Evolutionary conservation across 257 asterid species (phyloP).

Genomic region (Marsdenia floribunda): DNA sequence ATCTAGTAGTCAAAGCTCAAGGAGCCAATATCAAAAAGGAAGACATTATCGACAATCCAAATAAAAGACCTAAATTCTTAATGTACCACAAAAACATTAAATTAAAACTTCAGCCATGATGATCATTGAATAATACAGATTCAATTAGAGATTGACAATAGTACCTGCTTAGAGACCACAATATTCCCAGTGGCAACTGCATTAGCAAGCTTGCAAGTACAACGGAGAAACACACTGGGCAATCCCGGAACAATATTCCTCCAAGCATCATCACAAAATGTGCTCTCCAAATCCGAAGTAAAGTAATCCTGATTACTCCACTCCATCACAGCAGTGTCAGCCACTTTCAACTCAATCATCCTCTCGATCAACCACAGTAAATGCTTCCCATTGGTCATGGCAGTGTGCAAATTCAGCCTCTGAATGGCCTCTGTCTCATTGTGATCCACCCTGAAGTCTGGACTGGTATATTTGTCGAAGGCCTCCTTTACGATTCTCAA

Average conservation of each 20-base stretch:
- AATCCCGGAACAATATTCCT: conserved; percentile 69
- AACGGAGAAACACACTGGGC: conserved; percentile 69
- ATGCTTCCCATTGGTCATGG: conserved; percentile 75
- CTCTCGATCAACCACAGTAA: conserved; percentile 90
- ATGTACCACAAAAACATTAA: background rate
- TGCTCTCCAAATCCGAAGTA: conserved; percentile 67
- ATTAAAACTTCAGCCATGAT: background rate
- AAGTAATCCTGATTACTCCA: conserved; percentile 83
- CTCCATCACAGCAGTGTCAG: conserved; percentile 71
- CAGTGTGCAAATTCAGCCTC: conserved; percentile 83
- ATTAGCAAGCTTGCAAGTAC: conserved; percentile 76
- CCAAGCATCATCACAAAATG: conserved; percentile 77
- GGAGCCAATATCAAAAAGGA: background rate
- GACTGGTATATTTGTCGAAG: conserved; percentile 89
- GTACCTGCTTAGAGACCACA: conserved; percentile 77
- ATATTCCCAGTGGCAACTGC: conserved; percentile 69
- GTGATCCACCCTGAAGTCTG: conserved; percentile 78
- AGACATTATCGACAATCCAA: background rate
- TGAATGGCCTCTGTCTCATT: conserved; percentile 86
- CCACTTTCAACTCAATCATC: conserved; percentile 90
- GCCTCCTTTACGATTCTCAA: conserved; percentile 74
- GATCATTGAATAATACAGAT: background rate
- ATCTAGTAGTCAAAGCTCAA: background rate
- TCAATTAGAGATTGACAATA: background rate
- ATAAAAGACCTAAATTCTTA: background rate